Evolutionary conservation across 164 flowering plant species (phyloP).

Genomic region (Santalum album): DNA sequence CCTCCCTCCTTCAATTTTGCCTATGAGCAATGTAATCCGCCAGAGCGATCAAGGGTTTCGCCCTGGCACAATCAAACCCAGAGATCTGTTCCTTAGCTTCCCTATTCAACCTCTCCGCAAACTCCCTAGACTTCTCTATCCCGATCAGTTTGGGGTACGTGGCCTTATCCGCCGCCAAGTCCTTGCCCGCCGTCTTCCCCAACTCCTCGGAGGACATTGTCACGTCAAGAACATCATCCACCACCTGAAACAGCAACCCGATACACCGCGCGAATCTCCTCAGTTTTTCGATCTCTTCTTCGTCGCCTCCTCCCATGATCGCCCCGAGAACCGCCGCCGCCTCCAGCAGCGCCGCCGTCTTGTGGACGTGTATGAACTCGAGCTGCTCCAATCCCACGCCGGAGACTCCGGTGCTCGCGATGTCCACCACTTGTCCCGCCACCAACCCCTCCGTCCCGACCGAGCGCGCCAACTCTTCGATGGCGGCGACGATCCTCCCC

Average conservation of each 20-base stretch:
- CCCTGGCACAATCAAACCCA: neutral
- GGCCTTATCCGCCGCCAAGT: neutral
- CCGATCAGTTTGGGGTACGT: constrained; percentile 3
- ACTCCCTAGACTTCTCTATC: neutral
- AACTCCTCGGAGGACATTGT: neutral
- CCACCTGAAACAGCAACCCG: constrained; percentile 4
- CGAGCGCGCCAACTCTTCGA: neutral
- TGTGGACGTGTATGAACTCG: constrained; percentile 1
- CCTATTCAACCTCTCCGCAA: neutral
- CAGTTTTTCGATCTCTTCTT: neutral
- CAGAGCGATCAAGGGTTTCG: neutral
- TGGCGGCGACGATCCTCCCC: neutral
- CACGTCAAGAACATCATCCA: constrained; percentile 1
- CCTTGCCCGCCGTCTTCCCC: constrained; percentile 4
- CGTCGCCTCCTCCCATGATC: neutral
- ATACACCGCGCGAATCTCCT: neutral
- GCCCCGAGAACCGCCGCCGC: constrained; percentile 1
- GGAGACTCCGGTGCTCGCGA: neutral
- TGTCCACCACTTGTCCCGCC: neutral
- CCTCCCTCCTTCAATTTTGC: neutral
- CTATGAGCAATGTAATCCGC: constrained; percentile 1
- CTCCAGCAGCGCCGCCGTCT: constrained; percentile 8
- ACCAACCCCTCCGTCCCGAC: neutral
- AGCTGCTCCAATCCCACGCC: constrained; percentile 1
- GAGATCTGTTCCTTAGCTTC: neutral